Conservation (phyloP, 805 yeast species). For the Candida lessepsii region DNA sequence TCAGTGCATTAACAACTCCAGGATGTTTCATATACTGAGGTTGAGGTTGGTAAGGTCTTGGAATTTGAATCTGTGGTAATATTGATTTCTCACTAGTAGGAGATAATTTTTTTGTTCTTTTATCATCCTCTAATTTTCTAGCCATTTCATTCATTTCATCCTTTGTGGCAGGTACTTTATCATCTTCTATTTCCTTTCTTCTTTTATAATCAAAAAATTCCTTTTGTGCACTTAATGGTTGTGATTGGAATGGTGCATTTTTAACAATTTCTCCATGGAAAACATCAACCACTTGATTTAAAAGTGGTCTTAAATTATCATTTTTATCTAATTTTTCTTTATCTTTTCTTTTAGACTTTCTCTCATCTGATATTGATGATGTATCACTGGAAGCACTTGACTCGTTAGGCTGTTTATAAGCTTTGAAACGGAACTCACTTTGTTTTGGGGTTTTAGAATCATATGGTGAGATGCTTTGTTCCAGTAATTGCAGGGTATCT, state of each 20-base stretch:
- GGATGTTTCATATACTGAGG: conserved; percentile 1
- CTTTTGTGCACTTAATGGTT: conserved; percentile 50
- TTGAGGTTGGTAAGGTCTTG: not conserved
- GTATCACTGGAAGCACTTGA: not conserved
- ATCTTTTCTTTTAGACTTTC: not conserved
- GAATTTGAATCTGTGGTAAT: not conserved
- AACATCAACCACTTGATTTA: conserved; percentile 45
- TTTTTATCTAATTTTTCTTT: not conserved
- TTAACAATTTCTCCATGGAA: conserved; percentile 46
- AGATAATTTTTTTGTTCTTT: not conserved
- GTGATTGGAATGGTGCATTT: conserved; percentile 50
- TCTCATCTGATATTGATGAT: not conserved
- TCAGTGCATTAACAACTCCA: not conserved
- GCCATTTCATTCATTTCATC: conserved; percentile 33
- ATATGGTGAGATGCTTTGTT: too few species aligned
- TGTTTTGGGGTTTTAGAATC: not conserved
- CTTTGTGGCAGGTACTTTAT: conserved; percentile 27
- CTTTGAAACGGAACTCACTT: not conserved
- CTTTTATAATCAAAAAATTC: conserved; percentile 30
- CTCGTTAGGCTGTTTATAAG: not conserved
- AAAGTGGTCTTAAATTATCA: conserved; percentile 1
- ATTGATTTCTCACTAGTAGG: not conserved
- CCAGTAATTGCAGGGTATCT: too few species aligned
- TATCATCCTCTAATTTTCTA: conserved; percentile 6
- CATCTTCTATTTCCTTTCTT: conserved; percentile 15